phyloP scores from a whole-genome alignment of 176 grass and related monocot species.

The Leersia perrieri region DNA sequence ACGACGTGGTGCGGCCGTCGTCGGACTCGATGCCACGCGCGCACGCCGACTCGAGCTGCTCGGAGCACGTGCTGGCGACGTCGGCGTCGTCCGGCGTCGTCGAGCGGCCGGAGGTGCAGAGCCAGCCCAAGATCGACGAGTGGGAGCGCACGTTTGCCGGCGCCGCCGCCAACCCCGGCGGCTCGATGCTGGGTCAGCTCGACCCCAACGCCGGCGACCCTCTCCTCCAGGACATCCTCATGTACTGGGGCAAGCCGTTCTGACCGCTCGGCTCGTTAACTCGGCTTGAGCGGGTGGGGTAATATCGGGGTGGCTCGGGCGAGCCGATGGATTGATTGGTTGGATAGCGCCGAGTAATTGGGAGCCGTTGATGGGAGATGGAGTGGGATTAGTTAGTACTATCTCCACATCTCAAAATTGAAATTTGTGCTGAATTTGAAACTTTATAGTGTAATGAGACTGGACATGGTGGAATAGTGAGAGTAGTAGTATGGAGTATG shows the following conservation, averaged over 20 bases:
- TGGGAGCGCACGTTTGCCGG: slow-evolving; percentile 53
- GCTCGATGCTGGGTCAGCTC: slow-evolving; percentile 25
- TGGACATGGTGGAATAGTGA: too few species aligned
- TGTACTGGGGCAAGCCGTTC: slow-evolving; percentile 61
- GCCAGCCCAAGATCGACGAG: slow-evolving; percentile 50
- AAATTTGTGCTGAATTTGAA: too few species aligned
- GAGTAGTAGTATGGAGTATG: background rate
- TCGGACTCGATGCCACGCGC: slow-evolving; percentile 60
- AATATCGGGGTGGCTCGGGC: background rate
- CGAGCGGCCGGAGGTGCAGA: slow-evolving; percentile 69
- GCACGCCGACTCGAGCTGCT: slow-evolving; percentile 67
- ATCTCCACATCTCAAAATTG: too few species aligned
- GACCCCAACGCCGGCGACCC: slow-evolving; percentile 34
- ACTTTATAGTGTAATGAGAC: too few species aligned
- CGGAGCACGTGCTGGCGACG: slow-evolving; percentile 49
- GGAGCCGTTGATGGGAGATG: background rate
- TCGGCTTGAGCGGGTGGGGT: background rate
- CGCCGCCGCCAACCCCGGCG: background rate
- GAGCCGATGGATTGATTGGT: slow-evolving; percentile 16
- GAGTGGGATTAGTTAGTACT: background rate
- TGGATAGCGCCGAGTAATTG: background rate
- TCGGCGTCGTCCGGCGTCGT: slow-evolving; percentile 34
- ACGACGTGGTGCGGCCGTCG: slow-evolving; percentile 49
- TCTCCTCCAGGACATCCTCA: slow-evolving; percentile 61
- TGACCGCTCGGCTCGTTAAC: background rate